Percentiles rank a stretch among this genome's conserved stretches.
phyloP scores from a whole-genome alignment of 2,329 filamentous ascomycete species.

The Chrysoporthe deuterocubensis region DNA sequence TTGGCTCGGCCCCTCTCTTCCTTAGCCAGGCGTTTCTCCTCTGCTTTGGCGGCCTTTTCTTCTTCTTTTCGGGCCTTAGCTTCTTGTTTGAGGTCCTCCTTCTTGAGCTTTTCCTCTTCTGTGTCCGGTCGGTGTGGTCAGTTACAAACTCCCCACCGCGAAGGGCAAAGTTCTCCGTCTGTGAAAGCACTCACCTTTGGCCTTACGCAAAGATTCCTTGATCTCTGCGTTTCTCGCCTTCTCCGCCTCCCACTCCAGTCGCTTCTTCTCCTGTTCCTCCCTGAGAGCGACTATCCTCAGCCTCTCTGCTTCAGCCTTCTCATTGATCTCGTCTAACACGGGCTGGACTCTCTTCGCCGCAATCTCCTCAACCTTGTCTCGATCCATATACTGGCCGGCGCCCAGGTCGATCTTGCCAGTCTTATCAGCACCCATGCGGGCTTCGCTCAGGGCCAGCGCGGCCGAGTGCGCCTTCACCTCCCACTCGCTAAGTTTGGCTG shows the following conservation, averaged over 20 bases:
- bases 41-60: slow-evolving; percentile 50
- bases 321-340: slow-evolving; percentile 81
- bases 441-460: slow-evolving; percentile 67
- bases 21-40: slow-evolving; percentile 50
- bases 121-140: neutral
- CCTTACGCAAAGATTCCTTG: slow-evolving; percentile 39
- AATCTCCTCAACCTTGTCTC: slow-evolving; percentile 77
- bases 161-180: no score
- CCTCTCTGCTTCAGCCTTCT: slow-evolving; percentile 73
- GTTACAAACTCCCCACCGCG: neutral
- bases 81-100: slow-evolving; percentile 66
- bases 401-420: slow-evolving; percentile 70
- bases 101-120: slow-evolving; percentile 69
- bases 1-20: slow-evolving; percentile 52
- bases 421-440: slow-evolving; percentile 56
- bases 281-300: slow-evolving; percentile 67
- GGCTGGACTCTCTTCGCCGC: slow-evolving; percentile 79
- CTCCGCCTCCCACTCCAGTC: slow-evolving; percentile 61
- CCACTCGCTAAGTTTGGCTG: slow-evolving; percentile 74
- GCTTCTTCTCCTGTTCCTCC: slow-evolving; percentile 66
- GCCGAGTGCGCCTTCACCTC: slow-evolving; percentile 74
- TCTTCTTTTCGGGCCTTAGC: slow-evolving; percentile 53
- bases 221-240: slow-evolving; percentile 48
- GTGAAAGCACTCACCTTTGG: slow-evolving; percentile 46
- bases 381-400: slow-evolving; percentile 78